Evolutionary conservation across 306 rosid species (phyloP), one percentile per base, ranked within the genome.

Genomic region (Erythrophleum fordii): DNA sequence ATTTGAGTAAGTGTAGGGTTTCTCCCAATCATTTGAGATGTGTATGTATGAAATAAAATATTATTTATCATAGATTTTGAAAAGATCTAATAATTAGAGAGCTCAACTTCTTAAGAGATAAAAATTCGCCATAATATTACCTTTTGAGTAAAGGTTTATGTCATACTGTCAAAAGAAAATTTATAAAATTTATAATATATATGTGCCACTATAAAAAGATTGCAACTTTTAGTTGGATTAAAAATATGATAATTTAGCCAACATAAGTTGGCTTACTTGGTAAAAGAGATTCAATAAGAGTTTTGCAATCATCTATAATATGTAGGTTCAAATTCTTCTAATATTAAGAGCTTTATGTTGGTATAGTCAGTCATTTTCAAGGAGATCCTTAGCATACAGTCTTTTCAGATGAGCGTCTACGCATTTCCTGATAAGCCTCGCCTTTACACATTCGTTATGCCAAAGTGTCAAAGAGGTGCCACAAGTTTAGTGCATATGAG

Each of bases 191-290:
- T 45, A 5, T 26, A 12, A 26, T 59, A 26, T 5, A 22, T 7
- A 3, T 22, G 5, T 20, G 52, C 14, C 52, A 22, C 3, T 6
- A 12, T 0, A 20, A 39, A 5, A 25, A 44, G 56, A 1, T n/a
- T 11, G 72, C 48, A 66, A 67, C 72, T 37, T 20, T 37, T 10
- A 67, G 5, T 46, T 67, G 72, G 51, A 20, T 67, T 66, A 18
- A 37, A 66, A 37, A 16, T 28, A 34, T 17, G 69, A 22, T 17
- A 17, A 44, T 11, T 44, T 44, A 10, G 48, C 13, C 14, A 1
- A 44, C 14, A 8, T 44, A 5, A 44, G 14, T 1, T 10, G 14
- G n/a, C n/a, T 39, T 7, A 39, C 42, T 39, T 39, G 42, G 5
- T 5, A 39, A 39, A 39, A 39, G 9, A 5, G 42, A 39, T 39